Conservation (phyloP, 83 land plant species). For the Diphasiastrum complanatum region DNA sequence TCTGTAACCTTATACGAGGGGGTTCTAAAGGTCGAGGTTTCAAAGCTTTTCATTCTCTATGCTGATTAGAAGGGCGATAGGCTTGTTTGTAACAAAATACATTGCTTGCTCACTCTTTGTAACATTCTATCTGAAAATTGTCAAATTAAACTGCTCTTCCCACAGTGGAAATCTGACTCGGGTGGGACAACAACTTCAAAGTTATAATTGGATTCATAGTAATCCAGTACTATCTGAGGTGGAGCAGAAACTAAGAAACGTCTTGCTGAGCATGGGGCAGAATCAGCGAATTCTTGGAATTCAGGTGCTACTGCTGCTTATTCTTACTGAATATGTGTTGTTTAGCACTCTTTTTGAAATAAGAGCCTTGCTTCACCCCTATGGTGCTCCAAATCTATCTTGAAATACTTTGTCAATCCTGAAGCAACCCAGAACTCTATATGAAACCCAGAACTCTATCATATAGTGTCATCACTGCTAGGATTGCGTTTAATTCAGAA, state of each 20-base stretch:
- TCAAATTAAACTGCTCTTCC: neutral
- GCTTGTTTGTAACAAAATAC: neutral
- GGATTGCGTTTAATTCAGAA: no score
- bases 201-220: slow-evolving; percentile 42
- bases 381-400: no score
- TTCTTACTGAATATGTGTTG: neutral
- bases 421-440: no score
- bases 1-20: slow-evolving; percentile 12
- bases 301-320: slow-evolving; percentile 41
- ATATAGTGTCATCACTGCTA: no score
- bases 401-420: no score
- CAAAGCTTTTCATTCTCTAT: no score
- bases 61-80: slow-evolving; percentile 4
- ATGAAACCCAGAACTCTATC: no score
- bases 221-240: slow-evolving; percentile 58
- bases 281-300: slow-evolving; percentile 58
- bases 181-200: slow-evolving; percentile 16
- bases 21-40: no score
- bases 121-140: neutral
- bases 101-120: neutral
- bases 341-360: no score
- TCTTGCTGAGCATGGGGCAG: slow-evolving; percentile 52
- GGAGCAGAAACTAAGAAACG: slow-evolving; percentile 56
- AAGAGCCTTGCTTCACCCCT: no score
- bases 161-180: slow-evolving; percentile 16